Conservation (phyloP, 2,329 filamentous ascomycete genomes). For the Dactylella cylindrospora region DNA sequence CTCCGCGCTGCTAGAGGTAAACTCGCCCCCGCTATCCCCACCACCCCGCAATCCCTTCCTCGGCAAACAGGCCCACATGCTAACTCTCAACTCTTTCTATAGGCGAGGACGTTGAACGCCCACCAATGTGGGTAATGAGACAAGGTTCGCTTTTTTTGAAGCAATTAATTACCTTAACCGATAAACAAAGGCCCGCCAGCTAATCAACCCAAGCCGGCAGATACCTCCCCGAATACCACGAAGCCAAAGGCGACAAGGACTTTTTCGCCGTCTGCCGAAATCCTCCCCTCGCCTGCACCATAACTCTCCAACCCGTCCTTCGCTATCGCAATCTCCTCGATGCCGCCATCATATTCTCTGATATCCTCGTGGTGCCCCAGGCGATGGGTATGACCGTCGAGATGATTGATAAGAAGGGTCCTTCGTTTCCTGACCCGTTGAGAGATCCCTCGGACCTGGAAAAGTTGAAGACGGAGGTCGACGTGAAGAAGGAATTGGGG, state of each 20-base stretch:
- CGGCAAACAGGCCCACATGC: neutral
- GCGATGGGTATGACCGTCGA: constrained; percentile 98
- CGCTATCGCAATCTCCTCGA: constrained; percentile 88
- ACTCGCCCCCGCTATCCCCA: constrained; percentile 40
- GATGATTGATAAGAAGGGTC: constrained; percentile 97
- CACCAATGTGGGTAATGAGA: constrained; percentile 98
- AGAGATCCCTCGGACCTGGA: constrained; percentile 77
- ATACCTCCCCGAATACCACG: constrained; percentile 93
- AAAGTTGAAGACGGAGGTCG: constrained; percentile 74
- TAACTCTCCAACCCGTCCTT: constrained; percentile 93
- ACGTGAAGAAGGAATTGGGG: constrained; percentile 78
- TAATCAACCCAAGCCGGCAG: constrained; percentile 68
- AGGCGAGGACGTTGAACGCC: constrained; percentile 88
- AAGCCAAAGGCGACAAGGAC: constrained; percentile 85
- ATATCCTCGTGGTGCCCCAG: constrained; percentile 96
- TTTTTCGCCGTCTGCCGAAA: constrained; percentile 98
- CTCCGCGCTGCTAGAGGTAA: constrained; percentile 85
- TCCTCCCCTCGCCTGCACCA: constrained; percentile 85
- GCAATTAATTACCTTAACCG: constrained; percentile 4
- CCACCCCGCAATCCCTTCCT: neutral
- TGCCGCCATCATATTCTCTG: constrained; percentile 97
- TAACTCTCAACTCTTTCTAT: constrained; percentile 47
- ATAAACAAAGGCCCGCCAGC: constrained; percentile 1
- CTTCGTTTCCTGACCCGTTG: constrained; percentile 86
- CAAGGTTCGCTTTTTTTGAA: constrained; percentile 66